phyloP scores from a whole-genome alignment of 2,329 filamentous ascomycete species.

The Cladosporium oxysporum region DNA sequence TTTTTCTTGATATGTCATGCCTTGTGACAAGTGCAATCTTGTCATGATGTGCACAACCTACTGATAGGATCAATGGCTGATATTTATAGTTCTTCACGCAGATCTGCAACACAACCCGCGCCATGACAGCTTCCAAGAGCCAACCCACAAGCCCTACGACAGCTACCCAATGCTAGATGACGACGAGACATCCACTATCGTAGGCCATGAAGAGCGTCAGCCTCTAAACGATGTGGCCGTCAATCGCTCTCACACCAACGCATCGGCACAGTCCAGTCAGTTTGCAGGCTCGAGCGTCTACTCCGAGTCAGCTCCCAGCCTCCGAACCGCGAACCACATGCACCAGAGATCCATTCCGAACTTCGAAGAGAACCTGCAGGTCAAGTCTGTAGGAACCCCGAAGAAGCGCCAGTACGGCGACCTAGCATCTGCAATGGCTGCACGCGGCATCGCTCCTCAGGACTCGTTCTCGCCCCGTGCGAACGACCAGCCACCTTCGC shows the following conservation, averaged over 20 bases:
- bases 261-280: conserved; percentile 21
- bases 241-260: conserved; percentile 36
- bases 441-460: conserved; percentile 38
- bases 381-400: conserved; percentile 35
- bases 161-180: conserved; percentile 22
- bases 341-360: conserved; percentile 12
- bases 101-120: background rate
- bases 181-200: conserved; percentile 11
- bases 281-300: conserved; percentile 35
- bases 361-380: conserved; percentile 16
- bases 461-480: conserved; percentile 18
- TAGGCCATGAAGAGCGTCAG: conserved; percentile 12
- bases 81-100: background rate
- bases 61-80: background rate
- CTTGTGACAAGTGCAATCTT: background rate
- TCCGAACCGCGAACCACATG: conserved; percentile 22
- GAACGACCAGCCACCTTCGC: conserved; percentile 22
- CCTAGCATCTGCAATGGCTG: conserved; percentile 43
- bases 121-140: conserved; percentile 26
- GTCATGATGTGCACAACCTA: background rate
- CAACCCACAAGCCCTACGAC: background rate
- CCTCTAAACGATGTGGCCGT: conserved; percentile 25
- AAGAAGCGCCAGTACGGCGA: conserved; percentile 51
- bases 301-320: conserved; percentile 35
- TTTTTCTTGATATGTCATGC: background rate